phyloP scores from a whole-genome alignment of 768 basidiomycete genomes.

The Lactarius akahatsu region DNA sequence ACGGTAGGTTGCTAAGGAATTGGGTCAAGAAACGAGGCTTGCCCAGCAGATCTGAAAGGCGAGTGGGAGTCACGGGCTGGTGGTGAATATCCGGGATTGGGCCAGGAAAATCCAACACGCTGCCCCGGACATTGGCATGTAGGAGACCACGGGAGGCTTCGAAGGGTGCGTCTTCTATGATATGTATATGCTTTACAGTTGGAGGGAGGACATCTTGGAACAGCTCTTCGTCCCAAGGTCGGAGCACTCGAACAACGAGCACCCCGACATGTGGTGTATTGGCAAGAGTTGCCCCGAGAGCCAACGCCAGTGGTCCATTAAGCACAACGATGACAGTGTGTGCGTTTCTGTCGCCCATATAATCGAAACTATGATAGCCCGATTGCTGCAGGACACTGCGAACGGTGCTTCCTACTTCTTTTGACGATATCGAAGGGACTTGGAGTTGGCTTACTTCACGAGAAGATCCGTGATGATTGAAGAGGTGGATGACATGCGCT shows the following conservation, averaged over 20 bases:
- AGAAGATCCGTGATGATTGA: constrained; percentile 79
- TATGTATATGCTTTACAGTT: constrained; percentile 58
- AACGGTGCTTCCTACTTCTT: constrained; percentile 38
- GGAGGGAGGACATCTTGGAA: constrained; percentile 60
- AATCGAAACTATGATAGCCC: constrained; percentile 78
- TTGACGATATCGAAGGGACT: constrained; percentile 39
- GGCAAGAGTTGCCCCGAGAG: constrained; percentile 52
- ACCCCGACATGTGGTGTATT: constrained; percentile 55
- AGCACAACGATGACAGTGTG: constrained; percentile 65
- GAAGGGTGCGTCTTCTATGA: constrained; percentile 76
- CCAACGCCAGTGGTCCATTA: constrained; percentile 75
- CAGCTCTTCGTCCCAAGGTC: constrained; percentile 76
- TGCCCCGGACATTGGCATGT: constrained; percentile 69
- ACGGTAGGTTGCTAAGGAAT: constrained; percentile 37
- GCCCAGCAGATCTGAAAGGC: constrained; percentile 52
- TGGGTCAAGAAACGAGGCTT: constrained; percentile 44
- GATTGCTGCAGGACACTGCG: constrained; percentile 51
- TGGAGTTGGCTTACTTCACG: constrained; percentile 70
- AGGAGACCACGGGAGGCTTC: constrained; percentile 60
- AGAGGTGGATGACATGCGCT: constrained; percentile 81
- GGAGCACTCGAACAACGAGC: constrained; percentile 72
- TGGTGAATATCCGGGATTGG: constrained; percentile 47
- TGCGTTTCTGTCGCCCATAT: constrained; percentile 63
- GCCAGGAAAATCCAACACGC: constrained; percentile 45
- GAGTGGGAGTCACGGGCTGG: constrained; percentile 58